Evolutionary conservation across 1,284 basidiomycete species (phyloP).

Genomic region (Irpex sp.): DNA sequence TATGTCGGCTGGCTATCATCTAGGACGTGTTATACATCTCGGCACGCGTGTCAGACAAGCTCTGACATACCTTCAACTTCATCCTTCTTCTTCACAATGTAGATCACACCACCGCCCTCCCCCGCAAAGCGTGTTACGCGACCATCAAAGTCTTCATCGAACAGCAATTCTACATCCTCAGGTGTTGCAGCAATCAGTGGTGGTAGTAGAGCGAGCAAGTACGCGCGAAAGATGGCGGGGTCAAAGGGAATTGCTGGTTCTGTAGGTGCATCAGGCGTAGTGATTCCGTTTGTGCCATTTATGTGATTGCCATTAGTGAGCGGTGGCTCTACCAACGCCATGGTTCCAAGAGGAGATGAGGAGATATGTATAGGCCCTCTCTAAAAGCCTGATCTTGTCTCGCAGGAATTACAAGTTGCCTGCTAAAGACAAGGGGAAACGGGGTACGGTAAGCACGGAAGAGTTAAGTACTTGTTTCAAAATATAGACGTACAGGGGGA

Average conservation of each 20-base stretch:
- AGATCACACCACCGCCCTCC: conserved; percentile 70
- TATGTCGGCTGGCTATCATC: conserved; percentile 62
- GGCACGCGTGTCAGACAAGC: not conserved
- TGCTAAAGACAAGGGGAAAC: conserved; percentile 19
- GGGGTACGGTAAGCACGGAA: conserved; percentile 18
- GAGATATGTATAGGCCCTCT: conserved; percentile 5
- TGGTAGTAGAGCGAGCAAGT: conserved; percentile 69
- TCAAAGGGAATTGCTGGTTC: conserved; percentile 44
- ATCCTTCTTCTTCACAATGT: conserved; percentile 74
- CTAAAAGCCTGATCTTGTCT: conserved; percentile 9
- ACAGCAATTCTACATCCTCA: conserved; percentile 63
- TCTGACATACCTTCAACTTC: conserved; percentile 60
- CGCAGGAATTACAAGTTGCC: conserved; percentile 17
- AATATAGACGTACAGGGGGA: not conserved
- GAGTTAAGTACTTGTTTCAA: too few relatives aligned
- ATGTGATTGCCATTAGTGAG: conserved; percentile 23
- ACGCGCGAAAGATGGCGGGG: conserved; percentile 57
- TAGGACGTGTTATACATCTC: conserved; percentile 23
- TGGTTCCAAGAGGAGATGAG: conserved; percentile 12
- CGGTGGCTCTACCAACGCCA: conserved; percentile 25
- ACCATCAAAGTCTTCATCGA: conserved; percentile 74
- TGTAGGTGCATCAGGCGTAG: conserved; percentile 20
- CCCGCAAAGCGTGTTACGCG: conserved; percentile 69
- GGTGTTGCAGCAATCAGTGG: conserved; percentile 66
- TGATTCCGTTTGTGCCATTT: conserved; percentile 22